Percentiles rank a stretch among this genome's conserved stretches.
phyloP scores from a whole-genome alignment of 208 protist genomes.

The Trypanosoma platydactyli region DNA sequence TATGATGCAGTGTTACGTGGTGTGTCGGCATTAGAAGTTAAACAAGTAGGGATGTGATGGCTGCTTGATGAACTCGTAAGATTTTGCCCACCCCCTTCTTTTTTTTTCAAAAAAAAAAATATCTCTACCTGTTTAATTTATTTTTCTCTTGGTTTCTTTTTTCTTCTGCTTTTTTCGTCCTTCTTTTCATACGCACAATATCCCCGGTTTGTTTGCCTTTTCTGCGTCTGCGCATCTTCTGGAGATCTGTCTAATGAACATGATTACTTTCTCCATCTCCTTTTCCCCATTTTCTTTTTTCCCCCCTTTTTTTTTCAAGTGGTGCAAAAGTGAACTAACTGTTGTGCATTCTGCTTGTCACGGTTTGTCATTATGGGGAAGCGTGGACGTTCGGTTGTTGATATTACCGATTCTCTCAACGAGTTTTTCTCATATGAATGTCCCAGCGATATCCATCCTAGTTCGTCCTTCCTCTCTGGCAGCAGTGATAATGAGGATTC shows the following conservation, averaged over 20 bases:
- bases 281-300: constrained; percentile 17
- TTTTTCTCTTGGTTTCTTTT: background rate
- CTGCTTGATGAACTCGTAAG: background rate
- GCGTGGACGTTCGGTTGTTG: constrained; percentile 9
- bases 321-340: background rate
- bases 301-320: background rate
- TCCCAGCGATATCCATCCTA: background rate
- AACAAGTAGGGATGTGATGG: background rate
- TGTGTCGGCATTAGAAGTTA: constrained; percentile 11
- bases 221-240: background rate
- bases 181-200: background rate
- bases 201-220: no score
- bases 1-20: constrained; percentile 76
- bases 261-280: background rate
- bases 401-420: constrained; percentile 14
- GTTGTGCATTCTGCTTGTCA: background rate
- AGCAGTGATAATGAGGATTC: background rate
- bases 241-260: no score
- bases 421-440: background rate
- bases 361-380: constrained; percentile 13
- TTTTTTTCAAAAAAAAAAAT: no score
- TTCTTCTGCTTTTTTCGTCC: background rate
- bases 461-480: background rate
- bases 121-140: no score
- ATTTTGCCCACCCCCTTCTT: background rate